Conservation (phyloP, 1,284 basidiomycete genomes). For the Ganoderma leucocontextum region DNA sequence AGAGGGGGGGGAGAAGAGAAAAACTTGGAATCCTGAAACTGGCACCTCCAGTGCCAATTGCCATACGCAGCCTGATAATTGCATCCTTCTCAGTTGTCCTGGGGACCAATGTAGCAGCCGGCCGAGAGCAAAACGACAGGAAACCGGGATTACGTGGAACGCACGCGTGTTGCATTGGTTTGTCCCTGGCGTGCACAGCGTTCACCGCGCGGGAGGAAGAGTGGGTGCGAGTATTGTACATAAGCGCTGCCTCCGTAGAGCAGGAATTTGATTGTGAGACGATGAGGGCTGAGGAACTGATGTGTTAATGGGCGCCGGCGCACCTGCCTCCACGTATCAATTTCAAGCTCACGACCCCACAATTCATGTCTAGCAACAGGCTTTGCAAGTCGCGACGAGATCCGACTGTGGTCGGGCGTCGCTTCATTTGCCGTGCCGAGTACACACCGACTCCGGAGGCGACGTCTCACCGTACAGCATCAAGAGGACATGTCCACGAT, state of each 20-base stretch:
- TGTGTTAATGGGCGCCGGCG: not conserved
- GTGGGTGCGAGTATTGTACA: not conserved
- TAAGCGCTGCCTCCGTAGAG: not conserved
- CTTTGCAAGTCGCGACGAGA: constrained; percentile 2
- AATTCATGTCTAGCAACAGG: not conserved
- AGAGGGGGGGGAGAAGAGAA: not conserved
- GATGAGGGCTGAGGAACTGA: not conserved
- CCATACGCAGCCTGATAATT: not conserved
- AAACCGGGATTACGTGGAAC: not conserved
- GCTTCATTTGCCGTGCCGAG: not conserved
- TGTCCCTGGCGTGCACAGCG: not conserved
- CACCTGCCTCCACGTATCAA: not conserved
- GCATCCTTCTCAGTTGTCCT: not conserved
- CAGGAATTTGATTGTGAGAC: constrained; percentile 4
- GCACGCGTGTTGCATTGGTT: not conserved
- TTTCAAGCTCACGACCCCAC: not conserved
- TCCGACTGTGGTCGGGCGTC: not conserved
- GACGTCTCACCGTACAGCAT: not conserved
- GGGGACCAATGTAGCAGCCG: not conserved
- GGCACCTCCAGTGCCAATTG: not conserved
- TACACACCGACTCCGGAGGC: not conserved
- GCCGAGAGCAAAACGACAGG: not conserved
- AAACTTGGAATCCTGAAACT: not conserved
- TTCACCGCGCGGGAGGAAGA: not conserved
- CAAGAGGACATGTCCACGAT: not conserved